Conservation (phyloP, 805 yeast genomes). For the Pichia rugopelliculosa region DNA sequence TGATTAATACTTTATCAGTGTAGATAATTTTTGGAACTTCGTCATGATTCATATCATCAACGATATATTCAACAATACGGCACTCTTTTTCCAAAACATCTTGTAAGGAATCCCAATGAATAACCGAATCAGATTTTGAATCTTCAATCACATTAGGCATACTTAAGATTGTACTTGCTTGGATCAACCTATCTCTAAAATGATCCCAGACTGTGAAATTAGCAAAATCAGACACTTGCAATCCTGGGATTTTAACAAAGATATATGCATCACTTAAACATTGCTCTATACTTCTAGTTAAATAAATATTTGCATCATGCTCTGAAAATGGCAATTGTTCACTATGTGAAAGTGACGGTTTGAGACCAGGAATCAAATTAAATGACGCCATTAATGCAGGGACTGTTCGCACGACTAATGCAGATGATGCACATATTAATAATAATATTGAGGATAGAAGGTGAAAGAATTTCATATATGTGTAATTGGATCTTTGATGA, state of each 20-base stretch:
- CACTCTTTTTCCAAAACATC: slow-evolving; percentile 41
- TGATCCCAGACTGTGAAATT: slow-evolving; percentile 37
- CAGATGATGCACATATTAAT: background rate
- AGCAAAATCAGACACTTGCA: slow-evolving; percentile 39
- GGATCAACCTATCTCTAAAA: slow-evolving; percentile 42
- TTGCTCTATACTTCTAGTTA: slow-evolving; percentile 21
- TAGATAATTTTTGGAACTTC: slow-evolving; percentile 54
- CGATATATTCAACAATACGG: slow-evolving; percentile 38
- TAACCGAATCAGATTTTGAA: slow-evolving; percentile 18
- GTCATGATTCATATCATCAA: slow-evolving; percentile 34
- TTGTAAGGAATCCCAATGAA: slow-evolving; percentile 38
- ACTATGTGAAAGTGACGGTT: slow-evolving; percentile 22
- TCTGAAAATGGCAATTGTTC: slow-evolving; percentile 26
- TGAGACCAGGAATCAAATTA: slow-evolving; percentile 25
- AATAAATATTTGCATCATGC: slow-evolving; percentile 17
- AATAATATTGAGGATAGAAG: background rate
- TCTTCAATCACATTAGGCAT: slow-evolving; percentile 41
- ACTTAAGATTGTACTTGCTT: slow-evolving; percentile 55
- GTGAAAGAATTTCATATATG: background rate
- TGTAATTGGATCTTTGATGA: background rate
- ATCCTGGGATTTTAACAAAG: slow-evolving; percentile 47
- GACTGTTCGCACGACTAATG: background rate
- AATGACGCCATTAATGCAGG: slow-evolving; percentile 26
- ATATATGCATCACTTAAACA: slow-evolving; percentile 55
- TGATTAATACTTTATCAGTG: slow-evolving; percentile 52